These are phyloP conservation scores for Penicillium digitatum DNA, from an alignment of 2,329 filamentous ascomycete genomes.

Conservation along the genomic window DNA sequence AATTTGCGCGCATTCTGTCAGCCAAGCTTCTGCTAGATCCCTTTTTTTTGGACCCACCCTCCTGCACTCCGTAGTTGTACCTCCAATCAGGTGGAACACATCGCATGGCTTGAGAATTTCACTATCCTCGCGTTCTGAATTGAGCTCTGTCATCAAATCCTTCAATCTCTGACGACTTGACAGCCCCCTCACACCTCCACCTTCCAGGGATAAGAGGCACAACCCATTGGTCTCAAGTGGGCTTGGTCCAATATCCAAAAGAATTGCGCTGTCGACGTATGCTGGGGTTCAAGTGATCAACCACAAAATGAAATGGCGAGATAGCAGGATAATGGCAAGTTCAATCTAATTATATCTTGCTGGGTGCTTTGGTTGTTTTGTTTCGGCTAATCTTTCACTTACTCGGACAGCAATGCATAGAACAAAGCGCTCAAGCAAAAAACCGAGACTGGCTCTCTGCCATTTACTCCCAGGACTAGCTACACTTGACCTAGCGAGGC, in stretches of 20 bases:
- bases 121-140: conserved; percentile 14
- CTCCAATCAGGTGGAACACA: conserved; percentile 21
- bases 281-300: neutral
- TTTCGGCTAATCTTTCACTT: neutral
- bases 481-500: neutral
- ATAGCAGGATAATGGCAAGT: neutral
- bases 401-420: neutral
- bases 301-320: too few relatives aligned
- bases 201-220: conserved; percentile 30
- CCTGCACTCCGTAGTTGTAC: conserved; percentile 23
- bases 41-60: conserved; percentile 22
- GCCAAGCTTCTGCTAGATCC: neutral
- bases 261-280: neutral
- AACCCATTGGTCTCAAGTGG: conserved; percentile 11
- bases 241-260: neutral
- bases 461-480: neutral
- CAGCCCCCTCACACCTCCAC: conserved; percentile 41
- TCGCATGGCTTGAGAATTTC: conserved; percentile 20
- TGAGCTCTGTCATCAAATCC: conserved; percentile 34
- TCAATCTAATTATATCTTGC: neutral
- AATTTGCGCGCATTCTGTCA: neutral
- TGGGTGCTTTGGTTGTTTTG: neutral
- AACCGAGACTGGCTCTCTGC: neutral
- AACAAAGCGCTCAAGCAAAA: conserved; percentile 3
- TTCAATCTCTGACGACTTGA: conserved; percentile 38